These are phyloP conservation scores for Graphilbum fragrans DNA, from an alignment of 2,329 filamentous ascomycete species.

Conservation along the genomic window DNA sequence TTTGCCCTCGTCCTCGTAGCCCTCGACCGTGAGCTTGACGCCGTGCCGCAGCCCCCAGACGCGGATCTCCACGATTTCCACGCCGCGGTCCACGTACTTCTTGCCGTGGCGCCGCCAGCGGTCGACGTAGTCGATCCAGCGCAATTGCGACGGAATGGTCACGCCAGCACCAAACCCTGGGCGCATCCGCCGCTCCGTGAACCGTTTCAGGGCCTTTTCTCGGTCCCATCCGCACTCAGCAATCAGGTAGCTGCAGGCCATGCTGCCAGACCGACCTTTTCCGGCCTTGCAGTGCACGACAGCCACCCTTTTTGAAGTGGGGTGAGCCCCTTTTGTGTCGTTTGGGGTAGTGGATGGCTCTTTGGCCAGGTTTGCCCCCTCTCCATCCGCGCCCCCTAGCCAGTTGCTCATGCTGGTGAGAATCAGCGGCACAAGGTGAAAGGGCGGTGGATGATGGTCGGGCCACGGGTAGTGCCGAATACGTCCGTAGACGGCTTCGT, in stretches of 20 bases:
- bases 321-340: background rate
- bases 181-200: conserved; percentile 78
- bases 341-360: no score
- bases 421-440: conserved; percentile 75
- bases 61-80: conserved; percentile 82
- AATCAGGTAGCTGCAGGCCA: conserved; percentile 81
- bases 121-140: conserved; percentile 82
- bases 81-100: conserved; percentile 73
- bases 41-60: conserved; percentile 80
- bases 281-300: conserved; percentile 97
- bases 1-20: conserved; percentile 80
- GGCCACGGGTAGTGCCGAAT: conserved; percentile 93
- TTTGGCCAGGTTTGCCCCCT: conserved; percentile 4
- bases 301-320: conserved; percentile 43
- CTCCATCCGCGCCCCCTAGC: conserved; percentile 38
- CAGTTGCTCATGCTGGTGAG: conserved; percentile 90
- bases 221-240: conserved; percentile 59
- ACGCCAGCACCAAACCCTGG: conserved; percentile 75
- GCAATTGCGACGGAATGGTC: conserved; percentile 82
- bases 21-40: conserved; percentile 77
- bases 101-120: conserved; percentile 58
- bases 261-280: conserved; percentile 84
- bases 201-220: conserved; percentile 39
- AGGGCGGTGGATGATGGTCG: conserved; percentile 93
- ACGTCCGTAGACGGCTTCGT: conserved; percentile 73